Evolutionary conservation across 1,139 yeast species (phyloP), one percentile per base, ranked within the genome.

Genomic region (Wickerhamomyces sp.): DNA sequence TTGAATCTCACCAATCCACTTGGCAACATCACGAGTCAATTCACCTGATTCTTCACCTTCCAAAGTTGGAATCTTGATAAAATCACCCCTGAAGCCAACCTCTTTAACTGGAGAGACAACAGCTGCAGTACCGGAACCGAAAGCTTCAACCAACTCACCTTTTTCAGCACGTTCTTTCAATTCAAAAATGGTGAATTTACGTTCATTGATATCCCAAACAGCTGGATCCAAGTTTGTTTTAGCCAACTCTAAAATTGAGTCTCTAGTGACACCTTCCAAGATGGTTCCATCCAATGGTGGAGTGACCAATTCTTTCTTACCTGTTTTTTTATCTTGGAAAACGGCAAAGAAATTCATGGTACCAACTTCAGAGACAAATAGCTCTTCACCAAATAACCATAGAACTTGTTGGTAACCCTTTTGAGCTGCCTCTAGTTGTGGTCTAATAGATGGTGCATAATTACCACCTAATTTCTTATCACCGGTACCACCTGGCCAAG

Each of bases 401-500:
- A 91, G 70, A 70, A 89, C 88, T 65, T 91, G 98, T 58, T 84
- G 89, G 70, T 79, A 89, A 31, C 98, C 98, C 56, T 84, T 75
- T 30, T 69, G 55, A 35, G 95, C 95, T 33, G 98, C 97, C 62
- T 79, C 77, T 49, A 75, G 66, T 66, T 86, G 96, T 21, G 97
- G 96, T 55, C 75, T 72, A 55, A 89, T 76, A 61, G 96, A 85
- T 38, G 97, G 96, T 28, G 96, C 97, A 58, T 91, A 91, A 68
- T 91, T 91, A 41, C 96, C 97, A 61, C 98, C 98, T 53, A 91
- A 75, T 67, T 91, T 91, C 64, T 78, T 81, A 71, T 88, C 81
- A 62, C 98, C 98, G 46, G 80, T 88, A 59, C 97, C 98, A 55
- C 96, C 96, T 54, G 97, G 97, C 97, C 97, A 91, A 13, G 98